Conservation (phyloP, 805 yeast genomes). For the Nakazawaea pomicola region DNA sequence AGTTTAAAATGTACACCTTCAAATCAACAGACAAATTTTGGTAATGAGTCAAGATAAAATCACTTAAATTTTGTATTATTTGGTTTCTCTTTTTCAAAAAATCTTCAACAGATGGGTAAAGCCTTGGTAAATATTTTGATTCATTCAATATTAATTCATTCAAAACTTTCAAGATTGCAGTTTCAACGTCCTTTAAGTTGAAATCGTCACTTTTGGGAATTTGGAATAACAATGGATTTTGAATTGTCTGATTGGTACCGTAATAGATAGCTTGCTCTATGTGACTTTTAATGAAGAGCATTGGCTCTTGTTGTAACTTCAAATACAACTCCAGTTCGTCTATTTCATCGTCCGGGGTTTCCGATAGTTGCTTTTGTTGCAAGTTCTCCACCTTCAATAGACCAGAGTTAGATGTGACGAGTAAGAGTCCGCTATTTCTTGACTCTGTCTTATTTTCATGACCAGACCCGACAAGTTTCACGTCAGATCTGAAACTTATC, state of each 20-base stretch:
- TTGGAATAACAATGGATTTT: slow-evolving; percentile 45
- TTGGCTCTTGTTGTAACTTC: slow-evolving; percentile 16
- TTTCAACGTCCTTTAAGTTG: slow-evolving; percentile 38
- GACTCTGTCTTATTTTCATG: slow-evolving; percentile 8
- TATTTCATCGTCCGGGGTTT: slow-evolving; percentile 14
- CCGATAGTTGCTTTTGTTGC: slow-evolving; percentile 7
- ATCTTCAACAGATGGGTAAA: slow-evolving; percentile 43
- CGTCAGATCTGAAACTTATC: slow-evolving; percentile 48
- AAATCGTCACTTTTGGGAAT: slow-evolving; percentile 33
- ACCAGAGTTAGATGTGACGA: slow-evolving; percentile 54
- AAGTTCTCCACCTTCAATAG: slow-evolving; percentile 54
- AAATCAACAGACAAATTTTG: slow-evolving; percentile 5
- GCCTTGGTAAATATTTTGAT: slow-evolving; percentile 52
- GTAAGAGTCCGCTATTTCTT: slow-evolving; percentile 15
- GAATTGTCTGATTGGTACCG: slow-evolving; percentile 26
- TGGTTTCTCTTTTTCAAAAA: slow-evolving; percentile 47
- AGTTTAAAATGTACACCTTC: slow-evolving; percentile 11
- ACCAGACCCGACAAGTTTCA: slow-evolving; percentile 57
- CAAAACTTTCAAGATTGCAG: slow-evolving; percentile 46
- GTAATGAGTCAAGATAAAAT: slow-evolving; percentile 20
- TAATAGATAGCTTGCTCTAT: slow-evolving; percentile 83
- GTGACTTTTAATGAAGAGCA: slow-evolving; percentile 53
- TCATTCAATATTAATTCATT: slow-evolving; percentile 51
- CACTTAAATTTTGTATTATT: slow-evolving; percentile 16
- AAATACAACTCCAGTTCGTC: slow-evolving; percentile 14